A percentile compares a stretch with the other conserved stretches of the same genome.
Evolutionary conservation across 805 yeast genomes (phyloP).

Genomic region (Pichia rugopelliculosa): DNA sequence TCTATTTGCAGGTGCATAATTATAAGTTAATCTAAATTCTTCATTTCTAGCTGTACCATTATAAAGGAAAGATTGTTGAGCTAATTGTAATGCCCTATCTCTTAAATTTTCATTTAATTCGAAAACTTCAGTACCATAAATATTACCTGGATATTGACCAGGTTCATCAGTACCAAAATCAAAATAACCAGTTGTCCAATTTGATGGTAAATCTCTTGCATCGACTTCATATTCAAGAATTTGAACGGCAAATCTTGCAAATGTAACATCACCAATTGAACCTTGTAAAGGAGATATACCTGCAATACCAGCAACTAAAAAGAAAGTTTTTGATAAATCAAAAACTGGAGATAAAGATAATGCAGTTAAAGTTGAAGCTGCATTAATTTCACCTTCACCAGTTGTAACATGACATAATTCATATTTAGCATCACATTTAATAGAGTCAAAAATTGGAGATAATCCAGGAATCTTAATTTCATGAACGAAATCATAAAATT

Average conservation of each 20-base stretch:
- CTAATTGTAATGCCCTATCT: slow-evolving; percentile 49
- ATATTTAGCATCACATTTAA: slow-evolving; percentile 48
- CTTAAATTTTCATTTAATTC: slow-evolving; percentile 53
- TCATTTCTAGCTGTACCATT: slow-evolving; percentile 41
- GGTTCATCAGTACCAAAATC: slow-evolving; percentile 46
- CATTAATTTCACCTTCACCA: slow-evolving; percentile 67
- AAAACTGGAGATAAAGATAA: slow-evolving; percentile 45
- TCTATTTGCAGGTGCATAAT: slow-evolving; percentile 41
- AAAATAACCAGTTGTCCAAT: slow-evolving; percentile 58
- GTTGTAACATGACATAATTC: slow-evolving; percentile 53
- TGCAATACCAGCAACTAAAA: slow-evolving; percentile 58
- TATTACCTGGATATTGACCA: slow-evolving; percentile 42
- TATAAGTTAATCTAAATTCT: slow-evolving; percentile 41
- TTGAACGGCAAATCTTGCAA: slow-evolving; percentile 54
- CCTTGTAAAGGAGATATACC: slow-evolving; percentile 53
- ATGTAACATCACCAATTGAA: slow-evolving; percentile 54
- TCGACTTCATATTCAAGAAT: slow-evolving; percentile 54
- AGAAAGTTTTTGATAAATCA: slow-evolving; percentile 53
- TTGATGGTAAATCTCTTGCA: slow-evolving; percentile 38
- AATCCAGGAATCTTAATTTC: slow-evolving; percentile 61
- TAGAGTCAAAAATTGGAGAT: slow-evolving; percentile 49
- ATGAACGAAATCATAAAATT: slow-evolving; percentile 39
- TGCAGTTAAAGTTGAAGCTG: slow-evolving; percentile 53
- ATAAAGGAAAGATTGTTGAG: slow-evolving; percentile 35
- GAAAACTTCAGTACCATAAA: slow-evolving; percentile 60